phyloP scores from a whole-genome alignment of 495 filamentous ascomycete species.

The Thermothielavioides terrestris region DNA sequence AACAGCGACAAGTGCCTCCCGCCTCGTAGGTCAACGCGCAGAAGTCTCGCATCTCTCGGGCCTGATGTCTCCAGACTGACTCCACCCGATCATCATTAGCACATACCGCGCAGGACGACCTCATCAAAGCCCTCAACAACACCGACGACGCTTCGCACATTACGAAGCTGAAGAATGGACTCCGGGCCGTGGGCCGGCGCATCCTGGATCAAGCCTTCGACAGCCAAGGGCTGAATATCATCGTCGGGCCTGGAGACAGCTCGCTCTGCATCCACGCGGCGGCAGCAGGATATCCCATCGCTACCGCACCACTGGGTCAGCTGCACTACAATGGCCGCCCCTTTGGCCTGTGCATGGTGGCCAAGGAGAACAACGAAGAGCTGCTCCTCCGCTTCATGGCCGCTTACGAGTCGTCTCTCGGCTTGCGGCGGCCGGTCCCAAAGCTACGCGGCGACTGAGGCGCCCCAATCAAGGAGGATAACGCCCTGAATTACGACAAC shows the following conservation, averaged over 20 bases:
- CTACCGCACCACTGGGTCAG: constrained; percentile 26
- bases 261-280: constrained; percentile 25
- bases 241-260: constrained; percentile 26
- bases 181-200: background rate
- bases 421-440: too few relatives aligned
- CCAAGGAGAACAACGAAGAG: constrained; percentile 17
- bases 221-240: constrained; percentile 18
- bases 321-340: constrained; percentile 28
- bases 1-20: constrained; percentile 17
- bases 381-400: constrained; percentile 24
- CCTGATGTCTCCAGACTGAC: background rate
- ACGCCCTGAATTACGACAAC: too few relatives aligned
- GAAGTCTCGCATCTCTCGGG: too few relatives aligned
- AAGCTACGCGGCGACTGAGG: too few relatives aligned
- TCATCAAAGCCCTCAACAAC: constrained; percentile 18
- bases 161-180: constrained; percentile 7
- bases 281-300: constrained; percentile 27
- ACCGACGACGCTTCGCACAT: constrained; percentile 4
- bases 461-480: too few relatives aligned
- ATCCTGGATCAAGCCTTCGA: constrained; percentile 12
- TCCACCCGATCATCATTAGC: constrained; percentile 5
- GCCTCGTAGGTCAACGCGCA: too few relatives aligned
- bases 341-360: constrained; percentile 22
- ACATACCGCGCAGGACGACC: constrained; percentile 4
- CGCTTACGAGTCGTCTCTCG: too few relatives aligned